Percentiles rank a stretch among this genome's conserved stretches.
phyloP scores from a whole-genome alignment of 2,329 filamentous ascomycete genomes.

The Talaromyces sp. region DNA sequence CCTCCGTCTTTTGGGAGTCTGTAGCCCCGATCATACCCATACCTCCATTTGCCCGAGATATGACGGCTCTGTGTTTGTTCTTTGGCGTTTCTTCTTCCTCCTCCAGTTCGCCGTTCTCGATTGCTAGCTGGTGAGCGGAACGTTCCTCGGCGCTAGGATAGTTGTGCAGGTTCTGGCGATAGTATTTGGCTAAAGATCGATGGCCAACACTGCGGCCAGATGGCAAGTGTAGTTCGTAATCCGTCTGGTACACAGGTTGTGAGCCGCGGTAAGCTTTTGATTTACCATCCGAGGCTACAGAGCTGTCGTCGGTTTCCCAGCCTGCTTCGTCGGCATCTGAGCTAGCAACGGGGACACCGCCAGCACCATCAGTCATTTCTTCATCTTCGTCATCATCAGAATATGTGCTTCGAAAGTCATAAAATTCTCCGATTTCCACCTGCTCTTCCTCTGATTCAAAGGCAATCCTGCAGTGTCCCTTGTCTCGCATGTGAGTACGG shows the following conservation, averaged over 20 bases:
- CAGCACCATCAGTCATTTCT: slow-evolving; percentile 49
- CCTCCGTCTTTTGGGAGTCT: slow-evolving; percentile 66
- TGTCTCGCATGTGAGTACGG: slow-evolving; percentile 96
- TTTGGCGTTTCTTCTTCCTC: slow-evolving; percentile 41
- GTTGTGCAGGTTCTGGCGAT: slow-evolving; percentile 82
- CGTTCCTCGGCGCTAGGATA: slow-evolving; percentile 76
- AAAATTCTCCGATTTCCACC: slow-evolving; percentile 90
- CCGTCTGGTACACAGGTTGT: slow-evolving; percentile 78
- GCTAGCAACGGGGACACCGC: slow-evolving; percentile 49
- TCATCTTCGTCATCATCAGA: slow-evolving; percentile 68
- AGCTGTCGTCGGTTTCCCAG: slow-evolving; percentile 95
- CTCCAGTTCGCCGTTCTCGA: slow-evolving; percentile 42
- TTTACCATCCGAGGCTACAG: slow-evolving; percentile 76
- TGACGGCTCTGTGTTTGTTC: slow-evolving; percentile 48
- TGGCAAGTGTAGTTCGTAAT: slow-evolving; percentile 89
- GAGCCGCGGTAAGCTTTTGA: slow-evolving; percentile 66
- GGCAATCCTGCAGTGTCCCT: slow-evolving; percentile 93
- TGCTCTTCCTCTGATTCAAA: slow-evolving; percentile 85
- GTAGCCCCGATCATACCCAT: slow-evolving; percentile 71
- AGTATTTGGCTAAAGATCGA: slow-evolving; percentile 80
- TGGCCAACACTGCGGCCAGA: slow-evolving; percentile 86
- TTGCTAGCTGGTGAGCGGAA: slow-evolving; percentile 56
- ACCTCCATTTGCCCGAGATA: slow-evolving; percentile 66
- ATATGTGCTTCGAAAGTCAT: slow-evolving; percentile 95
- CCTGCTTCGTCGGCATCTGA: slow-evolving; percentile 60